Percentiles rank a stretch among this genome's conserved stretches.
Conservation (phyloP, 768 basidiomycete species). For the Mycena olivaceomarginata region DNA sequence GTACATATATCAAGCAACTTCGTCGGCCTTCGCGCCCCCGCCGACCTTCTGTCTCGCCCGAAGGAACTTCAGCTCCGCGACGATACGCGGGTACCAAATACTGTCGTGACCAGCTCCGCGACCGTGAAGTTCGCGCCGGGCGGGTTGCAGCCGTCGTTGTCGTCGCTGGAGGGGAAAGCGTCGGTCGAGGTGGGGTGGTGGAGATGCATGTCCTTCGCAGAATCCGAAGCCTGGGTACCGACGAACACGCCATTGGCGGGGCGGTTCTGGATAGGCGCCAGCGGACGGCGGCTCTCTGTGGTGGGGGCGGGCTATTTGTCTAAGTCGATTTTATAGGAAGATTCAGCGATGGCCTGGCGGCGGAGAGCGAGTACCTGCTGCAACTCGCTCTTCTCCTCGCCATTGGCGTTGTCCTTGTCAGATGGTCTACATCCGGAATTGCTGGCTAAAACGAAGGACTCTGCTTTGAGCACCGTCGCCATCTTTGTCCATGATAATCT, state of each 20-base stretch:
- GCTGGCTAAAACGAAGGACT: not conserved
- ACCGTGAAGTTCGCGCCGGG: constrained; percentile 23
- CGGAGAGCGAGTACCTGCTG: constrained; percentile 37
- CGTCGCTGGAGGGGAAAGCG: not conserved
- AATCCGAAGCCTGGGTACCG: not conserved
- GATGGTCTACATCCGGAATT: not conserved
- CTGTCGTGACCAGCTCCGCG: constrained; percentile 19
- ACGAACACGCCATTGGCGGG: not conserved
- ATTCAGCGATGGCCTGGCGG: not conserved
- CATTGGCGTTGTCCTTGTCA: not conserved
- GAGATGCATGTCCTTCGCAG: not conserved
- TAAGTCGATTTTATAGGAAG: not conserved
- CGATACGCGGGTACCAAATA: constrained; percentile 30
- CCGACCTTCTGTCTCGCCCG: constrained; percentile 33
- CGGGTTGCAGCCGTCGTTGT: not conserved
- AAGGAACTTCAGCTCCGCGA: constrained; percentile 9
- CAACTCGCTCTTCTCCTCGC: not conserved
- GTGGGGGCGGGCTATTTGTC: not conserved
- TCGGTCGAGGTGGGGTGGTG: not conserved
- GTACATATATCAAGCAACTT: not conserved
- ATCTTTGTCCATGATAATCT: not conserved
- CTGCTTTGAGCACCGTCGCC: not conserved
- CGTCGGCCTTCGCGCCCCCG: not conserved
- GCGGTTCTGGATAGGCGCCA: not conserved
- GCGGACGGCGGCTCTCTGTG: not conserved